Conservation (phyloP, 352 stramenopile species). For the Pythium angustatum region DNA sequence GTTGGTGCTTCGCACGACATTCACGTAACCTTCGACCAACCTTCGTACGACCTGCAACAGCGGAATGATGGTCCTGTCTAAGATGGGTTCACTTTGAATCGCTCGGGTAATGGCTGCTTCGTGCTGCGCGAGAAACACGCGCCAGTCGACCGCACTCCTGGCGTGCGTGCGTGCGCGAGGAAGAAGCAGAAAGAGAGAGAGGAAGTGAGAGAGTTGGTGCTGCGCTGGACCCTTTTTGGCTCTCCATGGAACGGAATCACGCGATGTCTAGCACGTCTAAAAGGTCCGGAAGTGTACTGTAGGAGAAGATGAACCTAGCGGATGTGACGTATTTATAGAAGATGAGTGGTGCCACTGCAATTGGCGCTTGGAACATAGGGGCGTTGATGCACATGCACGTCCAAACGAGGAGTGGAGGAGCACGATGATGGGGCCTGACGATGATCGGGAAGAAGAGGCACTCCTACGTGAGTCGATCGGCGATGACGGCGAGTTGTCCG, state of each 20-base stretch:
- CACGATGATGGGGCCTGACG: too few relatives aligned
- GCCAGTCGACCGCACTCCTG: background rate
- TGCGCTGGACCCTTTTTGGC: too few relatives aligned
- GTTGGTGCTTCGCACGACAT: slow-evolving; percentile 16
- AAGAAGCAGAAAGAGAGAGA: slow-evolving; percentile 5
- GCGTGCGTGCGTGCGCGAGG: slow-evolving; percentile 2
- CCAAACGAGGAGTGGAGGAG: too few relatives aligned
- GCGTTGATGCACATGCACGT: too few relatives aligned
- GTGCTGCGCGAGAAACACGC: slow-evolving; percentile 12
- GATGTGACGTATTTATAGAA: too few relatives aligned
- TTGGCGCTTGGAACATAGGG: too few relatives aligned
- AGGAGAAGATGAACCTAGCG: too few relatives aligned
- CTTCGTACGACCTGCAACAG: background rate
- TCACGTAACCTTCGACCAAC: slow-evolving; percentile 12
- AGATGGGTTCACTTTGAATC: slow-evolving; percentile 20
- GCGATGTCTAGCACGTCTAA: too few relatives aligned
- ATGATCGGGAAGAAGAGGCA: too few relatives aligned
- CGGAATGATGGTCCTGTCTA: slow-evolving; percentile 13
- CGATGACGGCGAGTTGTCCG: background rate
- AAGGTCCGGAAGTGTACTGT: too few relatives aligned
- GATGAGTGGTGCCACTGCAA: too few relatives aligned
- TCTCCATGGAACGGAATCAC: background rate
- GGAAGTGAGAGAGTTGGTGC: background rate
- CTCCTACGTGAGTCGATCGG: too few relatives aligned
- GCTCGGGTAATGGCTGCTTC: slow-evolving; percentile 10